Percentiles rank a stretch among this genome's conserved stretches.
Evolutionary conservation across 768 basidiomycete species (phyloP).

Genomic region (Podaxis pistillaris): DNA sequence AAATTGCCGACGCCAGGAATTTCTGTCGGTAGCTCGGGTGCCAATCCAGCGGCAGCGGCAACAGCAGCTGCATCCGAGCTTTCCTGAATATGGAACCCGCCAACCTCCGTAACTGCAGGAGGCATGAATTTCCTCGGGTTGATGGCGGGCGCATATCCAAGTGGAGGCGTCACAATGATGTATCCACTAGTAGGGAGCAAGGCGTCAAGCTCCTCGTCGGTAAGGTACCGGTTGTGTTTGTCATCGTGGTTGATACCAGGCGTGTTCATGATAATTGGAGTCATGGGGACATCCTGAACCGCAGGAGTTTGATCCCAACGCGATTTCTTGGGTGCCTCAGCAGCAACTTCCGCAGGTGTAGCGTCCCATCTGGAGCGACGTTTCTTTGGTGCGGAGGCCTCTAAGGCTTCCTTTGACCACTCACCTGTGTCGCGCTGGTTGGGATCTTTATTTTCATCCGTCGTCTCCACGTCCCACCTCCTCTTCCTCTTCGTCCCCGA

Average conservation of each 20-base stretch:
- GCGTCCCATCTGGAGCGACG: conserved; percentile 97
- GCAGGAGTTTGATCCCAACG: conserved; percentile 97
- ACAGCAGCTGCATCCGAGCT: conserved; percentile 86
- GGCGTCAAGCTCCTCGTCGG: conserved; percentile 93
- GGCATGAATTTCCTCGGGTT: conserved; percentile 63
- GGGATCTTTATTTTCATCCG: conserved; percentile 66
- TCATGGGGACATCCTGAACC: conserved; percentile 65
- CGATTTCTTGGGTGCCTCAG: conserved; percentile 83
- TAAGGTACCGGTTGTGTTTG: conserved; percentile 93
- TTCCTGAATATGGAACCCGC: conserved; percentile 97
- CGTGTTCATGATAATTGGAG: conserved; percentile 85
- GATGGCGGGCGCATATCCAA: conserved; percentile 85
- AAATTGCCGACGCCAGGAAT: conserved; percentile 97
- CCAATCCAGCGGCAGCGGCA: conserved; percentile 89
- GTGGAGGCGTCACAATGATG: conserved; percentile 88
- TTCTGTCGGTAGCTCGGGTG: conserved; percentile 92
- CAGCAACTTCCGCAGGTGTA: conserved; percentile 69
- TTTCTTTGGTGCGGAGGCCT: conserved; percentile 80
- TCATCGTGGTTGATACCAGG: conserved; percentile 89
- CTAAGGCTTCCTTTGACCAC: conserved; percentile 75
- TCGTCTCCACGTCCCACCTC: conserved; percentile 75
- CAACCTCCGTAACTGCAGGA: conserved; percentile 52
- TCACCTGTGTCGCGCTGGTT: conserved; percentile 59
- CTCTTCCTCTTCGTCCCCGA: conserved; percentile 68
- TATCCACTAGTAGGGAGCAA: conserved; percentile 88